phyloP scores from a whole-genome alignment of 345 rosid species.

The Eucalyptus virginea region DNA sequence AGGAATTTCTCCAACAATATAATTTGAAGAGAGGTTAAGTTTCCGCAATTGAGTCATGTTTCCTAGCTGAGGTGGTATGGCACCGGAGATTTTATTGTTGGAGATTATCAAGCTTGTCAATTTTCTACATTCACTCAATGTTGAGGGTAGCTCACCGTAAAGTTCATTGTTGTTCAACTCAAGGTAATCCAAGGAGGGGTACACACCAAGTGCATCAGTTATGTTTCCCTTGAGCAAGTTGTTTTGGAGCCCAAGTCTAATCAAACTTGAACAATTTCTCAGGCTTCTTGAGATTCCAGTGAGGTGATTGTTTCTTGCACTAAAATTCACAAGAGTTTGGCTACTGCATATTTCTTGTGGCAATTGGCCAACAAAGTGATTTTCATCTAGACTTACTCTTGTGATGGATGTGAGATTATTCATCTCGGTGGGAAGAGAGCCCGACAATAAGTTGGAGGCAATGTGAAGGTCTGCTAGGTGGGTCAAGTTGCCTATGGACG shows the following conservation, averaged over 20 bases:
- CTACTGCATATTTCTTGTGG: neutral
- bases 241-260: too few species aligned
- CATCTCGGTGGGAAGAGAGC: neutral
- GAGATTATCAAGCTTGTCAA: neutral
- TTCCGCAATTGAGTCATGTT: neutral
- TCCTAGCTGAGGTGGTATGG: neutral
- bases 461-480: accelerated
- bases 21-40: neutral
- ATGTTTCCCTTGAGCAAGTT: too few species aligned
- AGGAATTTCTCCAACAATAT: neutral
- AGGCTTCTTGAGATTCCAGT: neutral
- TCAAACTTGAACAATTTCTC: too few species aligned
- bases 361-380: neutral
- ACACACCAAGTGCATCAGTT: too few species aligned
- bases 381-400: neutral
- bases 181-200: neutral
- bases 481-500: neutral
- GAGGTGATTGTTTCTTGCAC: neutral
- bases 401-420: neutral
- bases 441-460: neutral
- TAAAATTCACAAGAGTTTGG: neutral
- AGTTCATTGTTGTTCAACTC: neutral
- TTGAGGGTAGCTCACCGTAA: neutral
- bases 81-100: neutral
- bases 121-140: neutral